Conservation (phyloP, 768 basidiomycete species). For the Cystofilobasidium ferigula region DNA sequence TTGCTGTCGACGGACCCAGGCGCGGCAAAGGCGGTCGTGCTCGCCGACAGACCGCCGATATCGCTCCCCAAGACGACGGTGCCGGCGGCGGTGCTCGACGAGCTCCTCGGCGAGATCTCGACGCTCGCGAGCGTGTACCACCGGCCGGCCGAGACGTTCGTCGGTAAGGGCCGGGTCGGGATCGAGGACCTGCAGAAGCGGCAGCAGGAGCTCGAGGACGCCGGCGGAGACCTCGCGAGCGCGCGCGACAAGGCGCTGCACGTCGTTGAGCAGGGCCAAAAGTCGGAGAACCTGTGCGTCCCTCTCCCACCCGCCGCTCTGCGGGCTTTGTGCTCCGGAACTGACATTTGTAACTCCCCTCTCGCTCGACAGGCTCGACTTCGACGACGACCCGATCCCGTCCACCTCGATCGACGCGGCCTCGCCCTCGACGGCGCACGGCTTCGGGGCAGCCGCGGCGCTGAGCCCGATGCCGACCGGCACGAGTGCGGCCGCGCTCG, state of each 20-base stretch:
- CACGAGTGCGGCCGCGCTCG: conserved; percentile 1
- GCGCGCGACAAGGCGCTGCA: conserved; percentile 25
- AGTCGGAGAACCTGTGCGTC: conserved; percentile 26
- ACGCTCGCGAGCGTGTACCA: conserved; percentile 90
- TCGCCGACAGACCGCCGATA: conserved; percentile 85
- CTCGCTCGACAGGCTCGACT: conserved; percentile 17
- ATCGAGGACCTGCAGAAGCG: conserved; percentile 23
- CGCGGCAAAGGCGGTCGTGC: conserved; percentile 86
- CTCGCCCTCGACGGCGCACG: background rate
- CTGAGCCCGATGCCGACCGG: conserved; percentile 3
- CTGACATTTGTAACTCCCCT: background rate
- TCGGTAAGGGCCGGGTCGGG: conserved; percentile 75
- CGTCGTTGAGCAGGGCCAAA: conserved; percentile 25
- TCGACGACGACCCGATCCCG: conserved; percentile 25
- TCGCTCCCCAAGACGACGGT: conserved; percentile 85
- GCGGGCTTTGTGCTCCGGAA: background rate
- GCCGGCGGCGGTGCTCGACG: conserved; percentile 72
- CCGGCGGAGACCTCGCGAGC: conserved; percentile 6
- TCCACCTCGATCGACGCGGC: conserved; percentile 10
- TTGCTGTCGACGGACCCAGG: conserved; percentile 85
- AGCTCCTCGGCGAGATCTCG: conserved; percentile 79
- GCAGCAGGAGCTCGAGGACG: conserved; percentile 12
- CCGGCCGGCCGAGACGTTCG: conserved; percentile 77
- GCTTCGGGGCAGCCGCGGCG: conserved; percentile 1
- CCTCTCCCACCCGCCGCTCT: background rate